A percentile compares a stretch with the other conserved stretches of the same genome.
Evolutionary conservation across 768 basidiomycete species (phyloP).

Genomic region (Lactarius evosmus): DNA sequence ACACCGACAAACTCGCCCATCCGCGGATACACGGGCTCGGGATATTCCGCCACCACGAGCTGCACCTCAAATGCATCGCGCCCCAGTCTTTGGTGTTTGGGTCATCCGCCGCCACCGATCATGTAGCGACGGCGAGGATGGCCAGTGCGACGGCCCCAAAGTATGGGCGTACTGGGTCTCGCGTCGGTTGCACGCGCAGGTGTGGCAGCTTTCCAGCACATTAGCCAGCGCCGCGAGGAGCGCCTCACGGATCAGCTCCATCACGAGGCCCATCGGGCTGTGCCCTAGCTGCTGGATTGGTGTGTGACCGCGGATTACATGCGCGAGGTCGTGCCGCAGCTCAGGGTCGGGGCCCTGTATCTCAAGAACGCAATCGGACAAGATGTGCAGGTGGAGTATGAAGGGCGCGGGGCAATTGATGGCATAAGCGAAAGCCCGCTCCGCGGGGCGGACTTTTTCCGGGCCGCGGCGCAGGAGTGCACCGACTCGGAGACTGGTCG

Average conservation of each 20-base stretch:
- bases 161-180: constrained; percentile 73
- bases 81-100: no score
- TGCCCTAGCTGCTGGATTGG: constrained; percentile 42
- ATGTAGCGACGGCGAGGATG: no score
- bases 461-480: no score
- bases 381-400: constrained; percentile 64
- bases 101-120: no score
- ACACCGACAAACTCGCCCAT: no score
- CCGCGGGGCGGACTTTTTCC: constrained; percentile 47
- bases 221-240: constrained; percentile 79
- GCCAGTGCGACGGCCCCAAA: constrained; percentile 76
- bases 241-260: constrained; percentile 81
- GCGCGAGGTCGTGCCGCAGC: constrained; percentile 76
- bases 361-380: constrained; percentile 59
- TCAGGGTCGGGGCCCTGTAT: constrained; percentile 64
- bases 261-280: constrained; percentile 49
- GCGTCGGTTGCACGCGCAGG: constrained; percentile 52
- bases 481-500: no score
- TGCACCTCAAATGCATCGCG: no score
- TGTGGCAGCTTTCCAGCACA: constrained; percentile 52
- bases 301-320: constrained; percentile 65
- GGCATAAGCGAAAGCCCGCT: constrained; percentile 59
- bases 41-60: no score
- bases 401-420: constrained; percentile 71
- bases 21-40: no score